Percentiles rank a stretch among this genome's conserved stretches.
Evolutionary conservation across 2,329 filamentous ascomycete species (phyloP).

Genomic region (Trichophyton schoenleinii): DNA sequence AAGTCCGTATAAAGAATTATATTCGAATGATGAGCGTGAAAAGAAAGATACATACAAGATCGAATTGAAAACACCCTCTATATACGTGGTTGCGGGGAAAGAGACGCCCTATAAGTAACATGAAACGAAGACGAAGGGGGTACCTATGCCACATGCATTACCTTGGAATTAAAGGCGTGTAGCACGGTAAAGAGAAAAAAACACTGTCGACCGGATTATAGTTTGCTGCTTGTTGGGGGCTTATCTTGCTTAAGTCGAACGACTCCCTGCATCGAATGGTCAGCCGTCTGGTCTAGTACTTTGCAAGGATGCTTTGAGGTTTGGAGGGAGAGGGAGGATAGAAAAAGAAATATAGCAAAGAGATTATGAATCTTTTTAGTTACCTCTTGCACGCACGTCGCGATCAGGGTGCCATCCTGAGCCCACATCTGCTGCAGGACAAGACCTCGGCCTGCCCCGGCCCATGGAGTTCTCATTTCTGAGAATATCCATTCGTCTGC

Average conservation of each 20-base stretch:
- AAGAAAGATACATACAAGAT: neutral
- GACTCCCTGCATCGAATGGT: conserved; percentile 26
- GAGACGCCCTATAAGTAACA: neutral
- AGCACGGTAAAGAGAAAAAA: conserved; percentile 1
- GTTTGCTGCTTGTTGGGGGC: conserved; percentile 12
- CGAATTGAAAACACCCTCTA: neutral
- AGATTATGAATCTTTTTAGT: conserved; percentile 12
- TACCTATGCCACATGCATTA: neutral
- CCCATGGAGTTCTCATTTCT: conserved; percentile 41
- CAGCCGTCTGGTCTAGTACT: neutral
- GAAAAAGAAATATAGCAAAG: conserved; percentile 1
- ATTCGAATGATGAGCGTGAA: neutral
- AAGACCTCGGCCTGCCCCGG: conserved; percentile 38
- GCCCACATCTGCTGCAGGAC: conserved; percentile 40
- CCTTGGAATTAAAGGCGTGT: neutral
- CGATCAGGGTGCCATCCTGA: conserved; percentile 36
- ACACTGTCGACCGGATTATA: conserved; percentile 8
- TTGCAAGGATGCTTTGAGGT: neutral
- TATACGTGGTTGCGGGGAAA: conserved; percentile 2
- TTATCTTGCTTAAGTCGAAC: conserved; percentile 36
- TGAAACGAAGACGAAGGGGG: neutral
- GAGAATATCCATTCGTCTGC: conserved; percentile 41
- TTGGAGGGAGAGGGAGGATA: conserved; percentile 3
- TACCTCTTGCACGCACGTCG: conserved; percentile 41
- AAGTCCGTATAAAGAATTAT: neutral